These are phyloP conservation scores for Fraxinus sp. DNA, from an alignment of 305 asterid species.

Conservation along the genomic window DNA sequence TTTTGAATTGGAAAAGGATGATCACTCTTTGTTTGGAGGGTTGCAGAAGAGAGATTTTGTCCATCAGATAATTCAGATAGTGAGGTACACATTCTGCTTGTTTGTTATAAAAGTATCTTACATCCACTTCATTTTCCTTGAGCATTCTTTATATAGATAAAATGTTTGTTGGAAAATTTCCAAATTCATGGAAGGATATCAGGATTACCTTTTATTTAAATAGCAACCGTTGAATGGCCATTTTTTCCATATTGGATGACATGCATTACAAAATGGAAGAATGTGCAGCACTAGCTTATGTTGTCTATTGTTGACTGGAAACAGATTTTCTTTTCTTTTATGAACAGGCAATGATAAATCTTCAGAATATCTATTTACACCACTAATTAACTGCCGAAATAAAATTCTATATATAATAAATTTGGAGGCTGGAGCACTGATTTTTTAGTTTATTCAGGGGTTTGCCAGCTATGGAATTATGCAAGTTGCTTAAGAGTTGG, in stretches of 20 bases:
- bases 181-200: background rate
- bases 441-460: slow-evolving; percentile 46
- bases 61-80: slow-evolving; percentile 46
- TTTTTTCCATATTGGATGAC: background rate
- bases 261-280: background rate
- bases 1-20: slow-evolving; percentile 32
- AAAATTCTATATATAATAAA: background rate
- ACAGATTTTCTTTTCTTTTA: background rate
- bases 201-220: background rate
- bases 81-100: slow-evolving; percentile 48
- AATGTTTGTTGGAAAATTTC: slow-evolving; percentile 10
- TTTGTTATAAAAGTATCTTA: slow-evolving; percentile 7
- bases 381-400: slow-evolving; percentile 2
- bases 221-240: background rate
- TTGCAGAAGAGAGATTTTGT: slow-evolving; percentile 45
- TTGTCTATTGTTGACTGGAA: background rate
- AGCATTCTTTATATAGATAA: background rate
- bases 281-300: slow-evolving; percentile 5
- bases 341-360: background rate
- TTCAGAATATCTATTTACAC: slow-evolving; percentile 1
- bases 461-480: slow-evolving; percentile 54
- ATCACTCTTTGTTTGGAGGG: slow-evolving; percentile 30
- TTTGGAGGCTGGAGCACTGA: background rate
- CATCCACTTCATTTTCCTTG: slow-evolving; percentile 15
- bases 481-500: slow-evolving; percentile 69